These are phyloP conservation scores for Wickerhamiella lipophila DNA, from an alignment of 805 yeast genomes.

Conservation along the genomic window DNA sequence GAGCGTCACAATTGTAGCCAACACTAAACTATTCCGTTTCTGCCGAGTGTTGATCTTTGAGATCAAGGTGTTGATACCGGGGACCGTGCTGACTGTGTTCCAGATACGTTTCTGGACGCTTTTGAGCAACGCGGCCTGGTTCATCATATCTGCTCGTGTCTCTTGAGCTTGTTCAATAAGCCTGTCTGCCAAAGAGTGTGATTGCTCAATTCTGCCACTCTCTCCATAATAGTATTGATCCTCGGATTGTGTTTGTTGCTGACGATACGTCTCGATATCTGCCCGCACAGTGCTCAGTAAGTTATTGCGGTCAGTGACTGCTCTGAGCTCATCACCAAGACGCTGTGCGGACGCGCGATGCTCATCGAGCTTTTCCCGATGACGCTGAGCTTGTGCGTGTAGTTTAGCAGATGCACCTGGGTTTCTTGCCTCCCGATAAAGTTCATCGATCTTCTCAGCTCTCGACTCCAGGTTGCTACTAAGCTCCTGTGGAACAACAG, in stretches of 20 bases:
- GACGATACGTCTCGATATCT: constrained; percentile 61
- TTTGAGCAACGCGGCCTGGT: constrained; percentile 54
- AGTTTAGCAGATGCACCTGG: constrained; percentile 55
- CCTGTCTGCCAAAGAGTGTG: constrained; percentile 66
- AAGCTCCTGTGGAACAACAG: constrained; percentile 33
- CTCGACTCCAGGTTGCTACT: constrained; percentile 40
- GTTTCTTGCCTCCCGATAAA: constrained; percentile 27
- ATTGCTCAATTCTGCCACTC: constrained; percentile 53
- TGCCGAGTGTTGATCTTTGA: constrained; percentile 76
- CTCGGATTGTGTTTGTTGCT: constrained; percentile 31
- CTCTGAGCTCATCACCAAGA: constrained; percentile 45
- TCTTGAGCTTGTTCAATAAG: constrained; percentile 75
- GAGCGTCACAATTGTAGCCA: constrained; percentile 57
- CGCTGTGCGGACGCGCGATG: constrained; percentile 52
- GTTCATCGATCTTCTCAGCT: constrained; percentile 22
- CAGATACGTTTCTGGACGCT: constrained; percentile 53
- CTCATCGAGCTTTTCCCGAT: constrained; percentile 60
- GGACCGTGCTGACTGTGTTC: constrained; percentile 52
- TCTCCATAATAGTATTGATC: constrained; percentile 73
- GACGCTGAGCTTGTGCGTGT: constrained; percentile 70
- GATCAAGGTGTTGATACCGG: constrained; percentile 68
- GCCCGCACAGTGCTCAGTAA: constrained; percentile 61
- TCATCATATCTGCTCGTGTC: constrained; percentile 70
- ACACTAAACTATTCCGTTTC: constrained; percentile 74
- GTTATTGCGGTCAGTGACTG: constrained; percentile 66